Base-by-base conservation (phyloP, 2,329 filamentous ascomycete genomes). In the Neofusicoccum sp. region DNA sequence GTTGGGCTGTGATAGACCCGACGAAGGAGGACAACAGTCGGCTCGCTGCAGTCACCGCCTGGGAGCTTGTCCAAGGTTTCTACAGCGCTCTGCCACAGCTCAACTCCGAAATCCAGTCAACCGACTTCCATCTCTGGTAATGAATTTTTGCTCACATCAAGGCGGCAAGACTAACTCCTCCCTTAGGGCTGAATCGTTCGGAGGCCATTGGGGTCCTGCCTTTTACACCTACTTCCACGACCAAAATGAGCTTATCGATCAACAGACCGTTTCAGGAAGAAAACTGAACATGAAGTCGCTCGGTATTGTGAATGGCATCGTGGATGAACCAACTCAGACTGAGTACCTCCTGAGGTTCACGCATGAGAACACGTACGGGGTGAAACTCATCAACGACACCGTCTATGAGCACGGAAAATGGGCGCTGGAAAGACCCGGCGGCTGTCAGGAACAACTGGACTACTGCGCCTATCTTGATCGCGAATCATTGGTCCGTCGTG, bases 291-390 rank as follows among this genome's bases (percentile, higher is more conserved):
- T 70, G 71, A 68, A 67, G 58, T 31, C 53, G 0, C 33, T 63
- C n/a, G 62, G 63, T 5, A 62, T 84, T 12, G 57, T 48, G 3
- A 59, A 59, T 33, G 57, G 33, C 24, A 49, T 59, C 26, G 44
- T 79, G 9, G 77, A 80, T 63, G 67, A 75, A 43, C 72, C 78
- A 6, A 73, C 78, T 8, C 79, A 82, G 60, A 53, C 60, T n/a
- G 16, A 63, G 58, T 51, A 62, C 45, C 48, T 65, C 24, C 41
- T 58, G 0, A 65, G 74, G 2, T 80, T 84, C 65, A 78, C 83
- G 0, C 82, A 79, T 69, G 83, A 86, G 69, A 86, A 86, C 63
- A 84, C 83, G 2, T 87, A 86, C 63, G 79, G 78, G n/a, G 76
- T 86, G 40, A 65, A 81, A 60, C 73, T 79, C 1, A 77, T 83